These are phyloP conservation scores for Pyricularia sp. DNA, from an alignment of 2,329 filamentous ascomycete species.

Conservation along the genomic window DNA sequence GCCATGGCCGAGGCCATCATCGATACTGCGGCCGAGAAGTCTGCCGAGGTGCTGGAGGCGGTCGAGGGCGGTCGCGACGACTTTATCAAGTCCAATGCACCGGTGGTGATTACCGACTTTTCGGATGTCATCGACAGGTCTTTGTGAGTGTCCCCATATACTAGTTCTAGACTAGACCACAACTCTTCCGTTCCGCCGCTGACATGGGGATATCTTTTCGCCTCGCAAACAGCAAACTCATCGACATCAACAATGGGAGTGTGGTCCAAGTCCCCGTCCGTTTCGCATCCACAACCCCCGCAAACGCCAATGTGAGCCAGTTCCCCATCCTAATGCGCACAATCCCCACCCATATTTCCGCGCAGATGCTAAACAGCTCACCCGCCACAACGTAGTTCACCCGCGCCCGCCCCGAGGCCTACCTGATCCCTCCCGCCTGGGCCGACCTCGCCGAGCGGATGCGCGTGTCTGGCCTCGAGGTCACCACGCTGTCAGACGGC, in stretches of 20 bases:
- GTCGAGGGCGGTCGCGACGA: neutral
- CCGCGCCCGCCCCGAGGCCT: neutral
- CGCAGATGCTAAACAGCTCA: neutral
- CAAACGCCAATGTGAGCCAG: neutral
- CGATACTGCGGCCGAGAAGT: neutral
- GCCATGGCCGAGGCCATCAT: conserved; percentile 4
- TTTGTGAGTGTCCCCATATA: neutral
- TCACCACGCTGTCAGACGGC: neutral
- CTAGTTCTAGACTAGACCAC: neutral
- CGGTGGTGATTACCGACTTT: conserved; percentile 1
- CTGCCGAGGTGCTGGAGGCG: neutral
- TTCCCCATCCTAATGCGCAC: neutral
- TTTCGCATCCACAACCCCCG: neutral
- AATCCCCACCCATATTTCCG: neutral
- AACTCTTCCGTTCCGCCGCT: neutral
- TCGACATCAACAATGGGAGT: conserved; percentile 1
- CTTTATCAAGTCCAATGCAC: neutral
- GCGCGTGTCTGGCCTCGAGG: neutral
- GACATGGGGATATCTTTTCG: neutral
- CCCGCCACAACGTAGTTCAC: neutral
- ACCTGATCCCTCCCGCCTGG: conserved; percentile 1
- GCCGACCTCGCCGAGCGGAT: neutral
- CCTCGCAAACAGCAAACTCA: neutral
- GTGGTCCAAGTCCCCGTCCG: neutral
- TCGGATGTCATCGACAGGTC: neutral